phyloP scores from a whole-genome alignment of 768 basidiomycete genomes.

The Tremella yokohamensis region DNA sequence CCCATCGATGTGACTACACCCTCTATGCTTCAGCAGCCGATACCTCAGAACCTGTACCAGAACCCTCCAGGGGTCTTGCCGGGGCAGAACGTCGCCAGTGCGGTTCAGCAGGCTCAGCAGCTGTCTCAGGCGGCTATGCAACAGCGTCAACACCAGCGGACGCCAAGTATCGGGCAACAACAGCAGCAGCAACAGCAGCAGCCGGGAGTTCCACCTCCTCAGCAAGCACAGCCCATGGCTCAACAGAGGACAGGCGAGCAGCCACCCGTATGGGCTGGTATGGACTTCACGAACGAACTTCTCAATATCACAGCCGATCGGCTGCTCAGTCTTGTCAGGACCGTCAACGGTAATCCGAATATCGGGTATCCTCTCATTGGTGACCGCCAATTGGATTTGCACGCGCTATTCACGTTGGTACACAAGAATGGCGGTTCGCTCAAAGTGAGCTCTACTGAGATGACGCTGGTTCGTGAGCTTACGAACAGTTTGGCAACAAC shows the following conservation, averaged over 20 bases:
- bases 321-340: constrained; percentile 4
- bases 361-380: constrained; percentile 28
- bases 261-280: constrained; percentile 8
- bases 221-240: constrained; percentile 7
- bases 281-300: constrained; percentile 25
- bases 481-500: constrained; percentile 19
- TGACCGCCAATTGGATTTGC: constrained; percentile 25
- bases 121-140: constrained; percentile 1
- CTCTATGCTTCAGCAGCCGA: background rate
- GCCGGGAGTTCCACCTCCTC: constrained; percentile 2
- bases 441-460: constrained; percentile 16
- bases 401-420: constrained; percentile 32
- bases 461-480: background rate
- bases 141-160: constrained; percentile 20
- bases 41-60: constrained; percentile 6
- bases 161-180: constrained; percentile 14
- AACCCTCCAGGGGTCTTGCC: constrained; percentile 13
- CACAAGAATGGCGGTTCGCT: constrained; percentile 33
- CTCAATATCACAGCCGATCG: constrained; percentile 9
- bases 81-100: background rate
- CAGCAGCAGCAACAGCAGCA: constrained; percentile 12
- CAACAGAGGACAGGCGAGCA: background rate
- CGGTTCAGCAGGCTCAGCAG: constrained; percentile 5
- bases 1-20: constrained; percentile 40
- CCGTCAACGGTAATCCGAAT: constrained; percentile 14